Evolutionary conservation across 345 rosid species (phyloP), one percentile per base, ranked within the genome.

Genomic region (Limnanthes douglasii): DNA sequence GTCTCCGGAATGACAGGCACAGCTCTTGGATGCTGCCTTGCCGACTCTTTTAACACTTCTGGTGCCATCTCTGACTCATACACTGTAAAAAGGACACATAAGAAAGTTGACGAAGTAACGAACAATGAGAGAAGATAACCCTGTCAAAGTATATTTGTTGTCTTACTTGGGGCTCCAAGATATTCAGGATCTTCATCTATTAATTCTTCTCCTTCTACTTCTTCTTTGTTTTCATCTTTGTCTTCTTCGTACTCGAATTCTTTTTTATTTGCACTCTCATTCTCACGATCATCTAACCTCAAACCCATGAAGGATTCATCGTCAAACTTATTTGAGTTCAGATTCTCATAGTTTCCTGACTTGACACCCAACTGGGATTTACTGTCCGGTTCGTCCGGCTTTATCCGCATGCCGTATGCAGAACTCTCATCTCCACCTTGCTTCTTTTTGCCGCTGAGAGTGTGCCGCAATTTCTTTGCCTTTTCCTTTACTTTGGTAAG

Each of bases 11-110:
- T 61, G 31, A 60, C 68, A 34, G 65, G 62, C 16, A 15, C 25
- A 33, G 61, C 53, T 37, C 70, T 56, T 0, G 69, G 76, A 62
- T 62, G 74, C 37, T 67, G 68, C 40, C 62, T 64, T 0, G 75
- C 70, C 1, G 61, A 29, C 50, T 53, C 52, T 57, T 57, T 69
- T 11, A 54, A 55, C 20, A 51, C 62, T 39, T 61, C 72, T 26
- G 86, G 72, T 5, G 82, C 82, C 31, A 64, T 53, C 53, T 79
- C 78, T 12, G 82, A 75, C 56, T 79, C 86, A 46, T 79, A 75
- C 79, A 72, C 93, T 79, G 59, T 1, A 54, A 56, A 56, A n/a
- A n/a, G n/a, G n/a, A n/a, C n/a, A 45, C 18, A 35, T 27, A 2
- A 60, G n/a, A n/a, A n/a, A n/a, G n/a, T n/a, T n/a, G n/a, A n/a